phyloP scores from a whole-genome alignment of 352 stramenopile genomes.

The Globisporangium splendens region DNA sequence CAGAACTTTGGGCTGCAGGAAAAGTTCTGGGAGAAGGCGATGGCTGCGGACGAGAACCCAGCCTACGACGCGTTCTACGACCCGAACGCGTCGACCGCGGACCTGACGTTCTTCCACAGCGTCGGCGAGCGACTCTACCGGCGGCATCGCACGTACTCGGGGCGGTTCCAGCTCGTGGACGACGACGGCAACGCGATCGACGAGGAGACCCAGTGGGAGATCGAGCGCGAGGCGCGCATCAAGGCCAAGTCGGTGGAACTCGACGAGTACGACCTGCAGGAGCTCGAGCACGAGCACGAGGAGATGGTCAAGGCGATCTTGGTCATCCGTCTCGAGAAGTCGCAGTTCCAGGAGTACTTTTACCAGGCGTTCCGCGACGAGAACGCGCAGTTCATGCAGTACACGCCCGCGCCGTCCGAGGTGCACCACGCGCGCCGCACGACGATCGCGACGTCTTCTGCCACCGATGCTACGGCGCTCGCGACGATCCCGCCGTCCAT shows the following conservation, averaged over 20 bases:
- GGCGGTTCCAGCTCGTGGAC: conserved; percentile 55
- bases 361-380: conserved; percentile 51
- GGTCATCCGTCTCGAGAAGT: conserved; percentile 62
- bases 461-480: conserved; percentile 11
- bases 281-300: conserved; percentile 55
- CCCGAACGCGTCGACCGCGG: conserved; percentile 7
- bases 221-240: conserved; percentile 40
- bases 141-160: conserved; percentile 13
- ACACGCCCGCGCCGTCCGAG: conserved; percentile 17
- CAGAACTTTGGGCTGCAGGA: conserved; percentile 65
- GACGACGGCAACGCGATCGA: conserved; percentile 68
- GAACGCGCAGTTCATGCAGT: conserved; percentile 22
- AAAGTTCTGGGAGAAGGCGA: conserved; percentile 45
- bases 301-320: conserved; percentile 49
- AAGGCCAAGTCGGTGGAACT: conserved; percentile 54
- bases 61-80: conserved; percentile 26
- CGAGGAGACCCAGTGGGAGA: conserved; percentile 45
- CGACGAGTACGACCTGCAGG: conserved; percentile 58
- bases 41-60: no score
- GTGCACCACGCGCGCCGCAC: conserved; percentile 22
- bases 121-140: conserved; percentile 12
- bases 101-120: conserved; percentile 1
- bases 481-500: conserved; percentile 22
- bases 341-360: conserved; percentile 54
- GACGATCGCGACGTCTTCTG: conserved; percentile 24